Conservation (phyloP, 352 stramenopile genomes). For the Pythium myriotylum region DNA sequence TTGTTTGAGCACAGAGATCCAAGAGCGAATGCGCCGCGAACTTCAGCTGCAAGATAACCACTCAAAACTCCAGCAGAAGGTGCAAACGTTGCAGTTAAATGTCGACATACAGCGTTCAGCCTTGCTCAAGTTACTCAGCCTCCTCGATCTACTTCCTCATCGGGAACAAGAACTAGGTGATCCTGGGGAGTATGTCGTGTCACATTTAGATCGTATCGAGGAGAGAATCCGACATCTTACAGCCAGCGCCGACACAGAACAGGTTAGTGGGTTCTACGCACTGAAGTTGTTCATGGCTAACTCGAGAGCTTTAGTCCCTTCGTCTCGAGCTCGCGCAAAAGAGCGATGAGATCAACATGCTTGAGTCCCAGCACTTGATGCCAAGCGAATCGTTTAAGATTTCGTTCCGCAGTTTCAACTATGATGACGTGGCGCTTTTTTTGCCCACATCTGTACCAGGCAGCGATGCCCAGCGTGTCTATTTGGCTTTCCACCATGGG, state of each 20-base stretch:
- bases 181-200: slow-evolving; percentile 44
- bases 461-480: slow-evolving; percentile 76
- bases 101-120: slow-evolving; percentile 57
- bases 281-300: background rate
- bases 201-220: slow-evolving; percentile 55
- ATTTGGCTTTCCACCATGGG: slow-evolving; percentile 85
- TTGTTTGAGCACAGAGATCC: slow-evolving; percentile 67
- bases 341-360: slow-evolving; percentile 61
- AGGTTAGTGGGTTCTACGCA: slow-evolving; percentile 30
- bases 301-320: slow-evolving; percentile 36
- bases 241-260: slow-evolving; percentile 58
- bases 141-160: slow-evolving; percentile 36
- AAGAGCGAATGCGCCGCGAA: slow-evolving; percentile 70
- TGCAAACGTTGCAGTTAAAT: slow-evolving; percentile 57
- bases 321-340: slow-evolving; percentile 58
- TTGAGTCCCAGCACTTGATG: slow-evolving; percentile 58
- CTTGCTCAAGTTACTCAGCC: slow-evolving; percentile 53
- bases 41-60: slow-evolving; percentile 65
- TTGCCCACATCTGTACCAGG: slow-evolving; percentile 80
- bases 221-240: slow-evolving; percentile 59
- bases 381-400: slow-evolving; percentile 80
- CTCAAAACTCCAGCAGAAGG: slow-evolving; percentile 64
- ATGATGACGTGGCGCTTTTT: slow-evolving; percentile 85
- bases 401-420: slow-evolving; percentile 81
- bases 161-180: slow-evolving; percentile 22